These are phyloP conservation scores for Canavalia gladiata DNA, from an alignment of 306 rosid genomes.

Conservation along the genomic window DNA sequence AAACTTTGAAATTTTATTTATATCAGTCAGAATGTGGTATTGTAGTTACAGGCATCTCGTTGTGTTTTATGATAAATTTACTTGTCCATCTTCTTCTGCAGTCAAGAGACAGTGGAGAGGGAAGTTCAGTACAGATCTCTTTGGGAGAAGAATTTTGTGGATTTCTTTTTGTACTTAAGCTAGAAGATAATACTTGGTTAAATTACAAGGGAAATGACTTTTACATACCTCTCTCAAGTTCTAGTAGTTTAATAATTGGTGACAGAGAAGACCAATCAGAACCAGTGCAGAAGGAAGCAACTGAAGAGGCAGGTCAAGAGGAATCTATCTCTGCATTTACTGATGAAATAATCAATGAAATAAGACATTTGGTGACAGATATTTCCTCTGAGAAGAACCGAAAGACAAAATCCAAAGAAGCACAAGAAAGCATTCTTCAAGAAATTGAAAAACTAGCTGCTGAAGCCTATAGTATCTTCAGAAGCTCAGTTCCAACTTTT, in stretches of 20 bases:
- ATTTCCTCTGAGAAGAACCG: slow-evolving; percentile 70
- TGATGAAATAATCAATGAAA: slow-evolving; percentile 77
- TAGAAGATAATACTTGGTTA: slow-evolving; percentile 75
- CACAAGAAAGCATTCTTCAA: slow-evolving; percentile 85
- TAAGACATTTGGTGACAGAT: slow-evolving; percentile 78
- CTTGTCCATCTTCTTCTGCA: slow-evolving; percentile 61
- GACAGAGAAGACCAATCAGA: slow-evolving; percentile 49
- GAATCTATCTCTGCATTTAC: slow-evolving; percentile 62
- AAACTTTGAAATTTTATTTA: slow-evolving; percentile 40
- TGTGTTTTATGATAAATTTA: slow-evolving; percentile 41
- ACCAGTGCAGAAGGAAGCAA: slow-evolving; percentile 51
- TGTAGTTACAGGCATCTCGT: slow-evolving; percentile 9
- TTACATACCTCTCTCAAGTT: slow-evolving; percentile 72
- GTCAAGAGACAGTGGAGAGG: slow-evolving; percentile 72
- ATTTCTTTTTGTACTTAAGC: slow-evolving; percentile 89
- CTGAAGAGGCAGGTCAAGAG: slow-evolving; percentile 56
- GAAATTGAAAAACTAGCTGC: slow-evolving; percentile 95
- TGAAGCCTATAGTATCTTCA: slow-evolving; percentile 90
- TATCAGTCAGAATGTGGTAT: slow-evolving; percentile 18
- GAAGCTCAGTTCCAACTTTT: slow-evolving; percentile 72
- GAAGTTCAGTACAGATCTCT: slow-evolving; percentile 65
- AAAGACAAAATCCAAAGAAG: slow-evolving; percentile 75
- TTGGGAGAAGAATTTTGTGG: slow-evolving; percentile 80
- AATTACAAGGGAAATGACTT: slow-evolving; percentile 77
- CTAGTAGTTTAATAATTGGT: slow-evolving; percentile 50